A percentile compares a stretch with the other conserved stretches of the same genome.
phyloP scores from a whole-genome alignment of 192 early-diverging fungal species.

The Phlyctochytrium planicorne region DNA sequence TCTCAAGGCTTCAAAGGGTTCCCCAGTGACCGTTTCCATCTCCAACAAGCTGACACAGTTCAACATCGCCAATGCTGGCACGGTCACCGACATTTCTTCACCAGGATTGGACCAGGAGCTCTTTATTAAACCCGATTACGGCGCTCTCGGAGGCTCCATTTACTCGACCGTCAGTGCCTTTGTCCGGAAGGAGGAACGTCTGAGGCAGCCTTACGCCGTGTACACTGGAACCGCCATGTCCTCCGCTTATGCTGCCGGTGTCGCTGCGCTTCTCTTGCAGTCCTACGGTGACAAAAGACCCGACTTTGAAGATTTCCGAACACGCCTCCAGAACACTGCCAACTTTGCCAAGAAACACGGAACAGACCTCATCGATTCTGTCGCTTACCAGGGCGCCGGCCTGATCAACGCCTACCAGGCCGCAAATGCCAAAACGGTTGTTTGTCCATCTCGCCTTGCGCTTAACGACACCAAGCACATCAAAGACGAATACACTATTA shows the following conservation, averaged over 20 bases:
- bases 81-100: conserved; percentile 71
- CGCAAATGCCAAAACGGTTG: conserved; percentile 27
- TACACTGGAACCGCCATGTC: conserved; percentile 80
- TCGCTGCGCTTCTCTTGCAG: conserved; percentile 66
- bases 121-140: conserved; percentile 54
- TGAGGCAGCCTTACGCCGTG: conserved; percentile 48
- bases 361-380: conserved; percentile 12
- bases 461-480: conserved; percentile 7
- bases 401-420: conserved; percentile 48
- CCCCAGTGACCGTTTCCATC: conserved; percentile 27
- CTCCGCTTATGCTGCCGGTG: conserved; percentile 69
- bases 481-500: background rate
- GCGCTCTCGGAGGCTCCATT: conserved; percentile 41
- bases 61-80: conserved; percentile 53
- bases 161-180: conserved; percentile 30
- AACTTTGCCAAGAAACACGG: conserved; percentile 10
- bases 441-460: conserved; percentile 45
- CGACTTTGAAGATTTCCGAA: conserved; percentile 14
- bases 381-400: conserved; percentile 51
- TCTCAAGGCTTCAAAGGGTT: conserved; percentile 29
- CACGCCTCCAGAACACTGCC: conserved; percentile 26
- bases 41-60: conserved; percentile 44
- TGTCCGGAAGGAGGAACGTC: conserved; percentile 16
- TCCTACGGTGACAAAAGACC: conserved; percentile 10
- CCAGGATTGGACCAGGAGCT: conserved; percentile 73